Conservation (phyloP, 768 basidiomycete species). For the Lentinula guzmanii region DNA sequence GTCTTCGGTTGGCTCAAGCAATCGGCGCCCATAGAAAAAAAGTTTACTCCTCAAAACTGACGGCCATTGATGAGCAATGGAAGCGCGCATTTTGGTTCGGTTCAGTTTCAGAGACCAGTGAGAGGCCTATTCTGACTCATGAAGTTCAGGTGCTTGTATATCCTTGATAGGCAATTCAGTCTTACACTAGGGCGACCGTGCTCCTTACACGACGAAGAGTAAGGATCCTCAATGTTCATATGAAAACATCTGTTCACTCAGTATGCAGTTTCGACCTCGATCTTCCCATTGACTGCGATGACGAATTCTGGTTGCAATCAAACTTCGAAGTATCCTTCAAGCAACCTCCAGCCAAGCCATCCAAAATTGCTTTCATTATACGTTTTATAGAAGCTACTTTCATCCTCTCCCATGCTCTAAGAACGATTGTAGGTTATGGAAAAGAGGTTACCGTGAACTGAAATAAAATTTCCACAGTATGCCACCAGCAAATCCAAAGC, state of each 20-base stretch:
- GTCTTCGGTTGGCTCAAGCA: conserved; percentile 37
- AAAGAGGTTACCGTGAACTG: not conserved
- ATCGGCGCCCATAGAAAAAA: conserved; percentile 26
- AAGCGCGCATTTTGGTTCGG: conserved; percentile 35
- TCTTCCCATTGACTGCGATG: conserved; percentile 2
- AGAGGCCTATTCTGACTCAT: conserved; percentile 29
- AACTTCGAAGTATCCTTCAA: not conserved
- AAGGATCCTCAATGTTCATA: not conserved
- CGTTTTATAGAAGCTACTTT: not conserved
- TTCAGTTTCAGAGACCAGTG: conserved; percentile 44
- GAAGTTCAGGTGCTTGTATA: not conserved
- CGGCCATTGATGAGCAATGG: conserved; percentile 43
- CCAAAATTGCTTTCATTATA: not conserved
- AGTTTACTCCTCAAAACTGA: conserved; percentile 5
- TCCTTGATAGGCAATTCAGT: not conserved
- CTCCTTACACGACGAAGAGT: conserved; percentile 46
- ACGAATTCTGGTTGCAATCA: not conserved
- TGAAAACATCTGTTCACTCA: not conserved
- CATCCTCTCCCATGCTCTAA: not conserved
- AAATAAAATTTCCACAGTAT: conserved; percentile 17
- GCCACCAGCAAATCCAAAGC: conserved; percentile 8
- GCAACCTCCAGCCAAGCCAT: conserved; percentile 4
- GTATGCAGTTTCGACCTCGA: conserved; percentile 4
- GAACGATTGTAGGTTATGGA: conserved; percentile 10
- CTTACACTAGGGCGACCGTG: conserved; percentile 17